phyloP scores from a whole-genome alignment of 352 stramenopile species.

The Phytophthora tubulina region DNA sequence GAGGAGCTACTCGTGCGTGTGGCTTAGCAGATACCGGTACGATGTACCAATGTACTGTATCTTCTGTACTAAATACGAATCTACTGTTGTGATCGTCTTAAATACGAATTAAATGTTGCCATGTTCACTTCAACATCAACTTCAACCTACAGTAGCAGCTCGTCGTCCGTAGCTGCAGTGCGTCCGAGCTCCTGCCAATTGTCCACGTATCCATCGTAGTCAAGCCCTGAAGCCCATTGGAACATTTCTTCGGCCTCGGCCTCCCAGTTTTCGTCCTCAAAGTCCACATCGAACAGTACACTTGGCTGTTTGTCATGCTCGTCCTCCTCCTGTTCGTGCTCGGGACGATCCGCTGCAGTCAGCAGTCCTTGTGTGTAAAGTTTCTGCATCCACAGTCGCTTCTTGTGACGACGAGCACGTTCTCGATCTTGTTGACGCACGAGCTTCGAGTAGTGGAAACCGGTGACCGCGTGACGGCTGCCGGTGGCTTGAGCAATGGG shows the following conservation, averaged over 20 bases:
- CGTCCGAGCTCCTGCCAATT: constrained; percentile 72
- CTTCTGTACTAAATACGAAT: constrained; percentile 1
- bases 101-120: constrained; percentile 4
- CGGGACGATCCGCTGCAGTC: constrained; percentile 28
- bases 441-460: constrained; percentile 61
- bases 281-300: constrained; percentile 71
- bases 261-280: constrained; percentile 77
- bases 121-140: constrained; percentile 4
- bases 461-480: constrained; percentile 29
- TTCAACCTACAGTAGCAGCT: neutral
- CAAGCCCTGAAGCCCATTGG: constrained; percentile 67
- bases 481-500: constrained; percentile 63
- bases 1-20: neutral
- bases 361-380: constrained; percentile 73
- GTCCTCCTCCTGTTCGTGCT: constrained; percentile 27
- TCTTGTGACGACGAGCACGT: constrained; percentile 64
- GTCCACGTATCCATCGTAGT: constrained; percentile 82
- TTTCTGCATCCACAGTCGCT: constrained; percentile 86
- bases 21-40: neutral
- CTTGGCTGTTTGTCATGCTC: constrained; percentile 12
- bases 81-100: neutral
- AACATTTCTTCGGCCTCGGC: constrained; percentile 77
- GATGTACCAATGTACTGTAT: neutral
- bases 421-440: constrained; percentile 67
- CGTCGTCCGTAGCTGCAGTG: constrained; percentile 54